Percentiles rank a stretch among this genome's conserved stretches.
These are phyloP conservation scores for Fraxinus greggii DNA, from an alignment of 305 asterid genomes.

Conservation along the genomic window DNA sequence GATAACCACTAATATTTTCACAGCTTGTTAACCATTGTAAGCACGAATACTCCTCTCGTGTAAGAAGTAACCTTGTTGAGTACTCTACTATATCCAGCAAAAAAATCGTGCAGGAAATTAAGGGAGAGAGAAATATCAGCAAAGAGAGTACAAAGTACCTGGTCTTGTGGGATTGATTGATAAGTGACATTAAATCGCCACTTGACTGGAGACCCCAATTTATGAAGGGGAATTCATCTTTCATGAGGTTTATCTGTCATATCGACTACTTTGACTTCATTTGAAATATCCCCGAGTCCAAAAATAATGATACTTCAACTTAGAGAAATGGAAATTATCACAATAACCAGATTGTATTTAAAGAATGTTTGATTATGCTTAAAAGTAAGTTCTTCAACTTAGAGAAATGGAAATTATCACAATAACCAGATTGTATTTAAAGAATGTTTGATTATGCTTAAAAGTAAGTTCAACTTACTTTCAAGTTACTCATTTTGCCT, in stretches of 20 bases:
- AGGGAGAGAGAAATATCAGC: not conserved
- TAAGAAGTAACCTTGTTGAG: slow-evolving; percentile 2
- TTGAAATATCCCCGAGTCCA: slow-evolving; percentile 33
- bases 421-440: not conserved
- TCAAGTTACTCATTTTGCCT: not conserved
- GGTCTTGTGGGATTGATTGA: not conserved
- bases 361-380: not conserved
- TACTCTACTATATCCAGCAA: slow-evolving; percentile 12
- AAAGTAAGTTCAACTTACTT: not conserved
- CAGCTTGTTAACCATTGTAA: not conserved
- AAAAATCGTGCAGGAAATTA: not conserved
- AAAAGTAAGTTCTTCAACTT: not conserved
- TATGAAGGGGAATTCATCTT: slow-evolving; percentile 10
- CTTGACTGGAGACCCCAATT: not conserved
- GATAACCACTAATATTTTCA: not conserved
- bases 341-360: not conserved
- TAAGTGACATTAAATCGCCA: not conserved
- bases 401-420: not conserved
- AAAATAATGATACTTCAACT: not conserved
- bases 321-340: not conserved
- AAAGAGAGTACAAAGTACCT: not conserved
- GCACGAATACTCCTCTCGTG: not conserved
- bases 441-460: not conserved
- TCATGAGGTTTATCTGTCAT: slow-evolving; percentile 17
- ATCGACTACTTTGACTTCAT: slow-evolving; percentile 25